Base-by-base conservation (phyloP, 441 rosid species). In the Hura crepitans region DNA sequence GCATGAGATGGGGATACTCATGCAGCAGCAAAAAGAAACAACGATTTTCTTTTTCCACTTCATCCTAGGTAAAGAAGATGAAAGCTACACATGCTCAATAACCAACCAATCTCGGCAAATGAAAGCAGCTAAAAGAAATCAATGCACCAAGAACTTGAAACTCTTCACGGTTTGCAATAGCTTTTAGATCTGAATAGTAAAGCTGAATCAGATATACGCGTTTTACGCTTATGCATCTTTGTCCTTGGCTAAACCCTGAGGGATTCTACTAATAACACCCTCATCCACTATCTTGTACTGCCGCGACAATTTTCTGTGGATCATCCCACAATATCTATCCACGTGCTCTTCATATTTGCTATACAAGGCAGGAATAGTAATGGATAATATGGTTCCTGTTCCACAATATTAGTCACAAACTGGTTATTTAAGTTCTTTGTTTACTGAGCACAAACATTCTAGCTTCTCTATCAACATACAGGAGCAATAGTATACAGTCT, bases 221-320 rank as follows among this genome's bases (percentile, higher is more conserved):
- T 25, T 27, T 8, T 2, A 5, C 22, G 60, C 37, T 79, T 69
- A 91, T 23, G 73, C 71, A 63, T 85, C 89, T 77, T 91, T 93
- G 63, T 89, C 90, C 82, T 85, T 88, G 65, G 85, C 71, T 71
- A 87, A 75, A 74, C 77, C 78, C 80, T 82, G 77, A 4, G 94
- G 88, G 46, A 92, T 81, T 84, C 96, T 86, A 78, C 83, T 84
- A 60, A 82, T 78, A 66, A 88, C 88, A 79, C 82, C 86, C 76
- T 87, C 92, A 47, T 91, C 97, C 12, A 91, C 96, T 72, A 91
- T 66, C 82, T 83, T 94, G 79, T 89, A 91, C 65, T 89, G 96
- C 72, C 82, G 86, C 22, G 97, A 83, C 6, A 94, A 72, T 66
- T 77, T 82, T 54, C 74, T 81, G 49, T 89, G 96, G 71, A 92